Conservation (phyloP, 176 grass and related monocot genomes). For the Juncus inflexus region DNA sequence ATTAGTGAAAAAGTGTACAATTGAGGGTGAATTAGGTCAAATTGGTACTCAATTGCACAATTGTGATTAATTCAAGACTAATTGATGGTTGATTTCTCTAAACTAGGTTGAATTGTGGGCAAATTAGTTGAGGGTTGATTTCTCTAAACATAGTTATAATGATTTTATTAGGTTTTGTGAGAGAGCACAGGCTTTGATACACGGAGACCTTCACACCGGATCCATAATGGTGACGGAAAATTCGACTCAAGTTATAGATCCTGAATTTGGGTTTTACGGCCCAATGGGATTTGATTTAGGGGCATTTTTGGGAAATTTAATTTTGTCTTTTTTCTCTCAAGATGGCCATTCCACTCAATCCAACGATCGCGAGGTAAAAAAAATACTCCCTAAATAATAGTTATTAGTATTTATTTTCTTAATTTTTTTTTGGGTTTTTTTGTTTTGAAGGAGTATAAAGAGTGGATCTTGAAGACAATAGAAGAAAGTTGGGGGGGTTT, state of each 20-base stretch:
- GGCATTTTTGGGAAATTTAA: slow-evolving; percentile 89
- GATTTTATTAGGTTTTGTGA: slow-evolving; percentile 68
- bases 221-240: slow-evolving; percentile 81
- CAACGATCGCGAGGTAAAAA: slow-evolving; percentile 62
- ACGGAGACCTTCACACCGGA: slow-evolving; percentile 91
- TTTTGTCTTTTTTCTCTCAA: slow-evolving; percentile 88
- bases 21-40: neutral
- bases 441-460: slow-evolving; percentile 51
- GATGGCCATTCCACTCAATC: slow-evolving; percentile 71
- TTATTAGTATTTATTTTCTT: neutral
- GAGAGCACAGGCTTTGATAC: slow-evolving; percentile 89
- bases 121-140: neutral
- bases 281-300: slow-evolving; percentile 95
- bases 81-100: neutral
- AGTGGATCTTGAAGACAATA: slow-evolving; percentile 72
- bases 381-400: too few relatives aligned
- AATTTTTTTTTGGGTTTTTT: neutral
- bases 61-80: neutral
- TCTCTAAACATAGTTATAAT: neutral
- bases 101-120: neutral
- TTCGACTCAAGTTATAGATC: slow-evolving; percentile 93
- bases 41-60: neutral
- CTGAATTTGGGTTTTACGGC: slow-evolving; percentile 85
- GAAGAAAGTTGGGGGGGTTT: slow-evolving; percentile 65
- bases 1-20: neutral